phyloP scores from a whole-genome alignment of 2,329 filamentous ascomycete genomes.

The Aspergillus brasiliensis region DNA sequence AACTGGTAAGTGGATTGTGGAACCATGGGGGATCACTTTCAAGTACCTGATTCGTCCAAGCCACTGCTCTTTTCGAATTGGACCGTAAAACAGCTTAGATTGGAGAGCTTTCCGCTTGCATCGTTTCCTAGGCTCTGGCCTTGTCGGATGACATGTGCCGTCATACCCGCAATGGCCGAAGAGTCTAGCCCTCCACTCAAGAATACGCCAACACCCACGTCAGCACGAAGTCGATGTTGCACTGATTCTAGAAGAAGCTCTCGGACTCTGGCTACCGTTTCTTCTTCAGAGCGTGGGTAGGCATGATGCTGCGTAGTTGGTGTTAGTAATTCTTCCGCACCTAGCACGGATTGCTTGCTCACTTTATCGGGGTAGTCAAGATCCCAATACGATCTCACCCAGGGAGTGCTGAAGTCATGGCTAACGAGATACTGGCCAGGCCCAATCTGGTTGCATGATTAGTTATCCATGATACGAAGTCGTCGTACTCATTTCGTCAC shows the following conservation, averaged over 20 bases:
- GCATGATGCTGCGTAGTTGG: constrained; percentile 26
- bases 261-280: constrained; percentile 55
- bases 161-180: constrained; percentile 59
- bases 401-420: constrained; percentile 40
- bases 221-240: constrained; percentile 56
- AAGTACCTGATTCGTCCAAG: constrained; percentile 52
- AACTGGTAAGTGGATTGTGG: neutral
- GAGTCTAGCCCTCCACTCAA: constrained; percentile 62
- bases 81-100: constrained; percentile 55
- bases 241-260: constrained; percentile 55
- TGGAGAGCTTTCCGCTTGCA: constrained; percentile 34
- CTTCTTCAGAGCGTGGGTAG: constrained; percentile 51
- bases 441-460: constrained; percentile 33
- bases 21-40: neutral
- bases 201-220: constrained; percentile 61
- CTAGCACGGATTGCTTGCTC: neutral
- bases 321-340: neutral
- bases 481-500: neutral
- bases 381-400: constrained; percentile 56
- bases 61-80: constrained; percentile 54
- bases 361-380: constrained; percentile 57
- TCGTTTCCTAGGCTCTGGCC: constrained; percentile 52
- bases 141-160: constrained; percentile 53
- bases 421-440: constrained; percentile 51
- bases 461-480: neutral